These are phyloP conservation scores for Vanilla planifolia DNA, from an alignment of 106 monocot species.

Conservation along the genomic window DNA sequence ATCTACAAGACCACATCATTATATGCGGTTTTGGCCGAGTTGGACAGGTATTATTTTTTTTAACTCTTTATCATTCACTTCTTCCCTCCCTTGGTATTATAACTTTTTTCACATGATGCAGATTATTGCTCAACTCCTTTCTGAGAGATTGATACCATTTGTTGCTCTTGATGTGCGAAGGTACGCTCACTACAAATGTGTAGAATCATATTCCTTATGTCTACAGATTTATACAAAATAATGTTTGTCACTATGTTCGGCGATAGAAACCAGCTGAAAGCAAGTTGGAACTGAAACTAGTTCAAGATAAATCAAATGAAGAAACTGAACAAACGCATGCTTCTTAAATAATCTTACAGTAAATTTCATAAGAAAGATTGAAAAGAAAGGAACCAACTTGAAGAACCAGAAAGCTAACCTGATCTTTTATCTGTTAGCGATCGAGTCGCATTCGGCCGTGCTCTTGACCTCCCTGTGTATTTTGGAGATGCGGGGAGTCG, in stretches of 20 bases:
- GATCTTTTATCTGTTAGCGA: conserved; percentile 37
- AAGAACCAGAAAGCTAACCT: neutral
- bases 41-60: conserved; percentile 66
- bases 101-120: conserved; percentile 18
- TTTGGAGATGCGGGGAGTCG: conserved; percentile 97
- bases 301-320: too few relatives aligned
- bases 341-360: too few relatives aligned
- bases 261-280: too few relatives aligned
- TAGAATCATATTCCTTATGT: too few relatives aligned
- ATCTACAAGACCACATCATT: conserved; percentile 98
- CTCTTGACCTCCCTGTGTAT: conserved; percentile 90
- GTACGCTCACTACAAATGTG: conserved; percentile 36
- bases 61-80: neutral
- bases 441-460: conserved; percentile 85
- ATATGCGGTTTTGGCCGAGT: conserved; percentile 98
- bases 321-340: too few relatives aligned
- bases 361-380: too few relatives aligned
- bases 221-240: too few relatives aligned
- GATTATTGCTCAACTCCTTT: conserved; percentile 98
- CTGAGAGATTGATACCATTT: conserved; percentile 98
- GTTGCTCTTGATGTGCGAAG: conserved; percentile 97
- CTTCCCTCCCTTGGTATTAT: neutral
- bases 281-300: too few relatives aligned
- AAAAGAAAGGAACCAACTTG: too few relatives aligned
- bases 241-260: too few relatives aligned